Evolutionary conservation across 208 protist genomes (phyloP).

Genomic region (Trypanosoma cruzi): DNA sequence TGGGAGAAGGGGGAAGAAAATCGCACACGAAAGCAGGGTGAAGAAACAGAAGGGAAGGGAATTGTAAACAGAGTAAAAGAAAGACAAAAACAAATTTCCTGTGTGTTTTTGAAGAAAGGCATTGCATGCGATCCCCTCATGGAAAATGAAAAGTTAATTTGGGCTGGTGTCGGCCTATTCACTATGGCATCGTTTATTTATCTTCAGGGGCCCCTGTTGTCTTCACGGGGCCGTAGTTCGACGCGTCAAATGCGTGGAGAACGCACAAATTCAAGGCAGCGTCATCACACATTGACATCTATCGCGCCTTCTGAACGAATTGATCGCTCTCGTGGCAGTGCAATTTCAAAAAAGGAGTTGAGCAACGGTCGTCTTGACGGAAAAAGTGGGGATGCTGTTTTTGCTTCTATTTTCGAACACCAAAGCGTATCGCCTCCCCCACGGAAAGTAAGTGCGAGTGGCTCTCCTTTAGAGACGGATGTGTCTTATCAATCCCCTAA

Average conservation of each 20-base stretch:
- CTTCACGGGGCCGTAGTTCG: background rate
- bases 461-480: background rate
- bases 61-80: background rate
- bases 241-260: conserved; percentile 13
- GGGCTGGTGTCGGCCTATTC: conserved; percentile 34
- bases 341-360: background rate
- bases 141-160: conserved; percentile 56
- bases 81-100: background rate
- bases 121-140: conserved; percentile 20
- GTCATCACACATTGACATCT: background rate
- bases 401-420: too few species aligned
- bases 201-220: conserved; percentile 43
- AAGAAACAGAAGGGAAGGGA: background rate
- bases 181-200: conserved; percentile 41
- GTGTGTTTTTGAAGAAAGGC: background rate
- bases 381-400: background rate
- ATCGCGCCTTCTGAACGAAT: background rate
- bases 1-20: background rate
- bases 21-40: background rate
- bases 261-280: conserved; percentile 6
- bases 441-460: background rate
- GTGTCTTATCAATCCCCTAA: background rate
- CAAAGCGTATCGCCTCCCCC: background rate
- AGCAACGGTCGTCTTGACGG: background rate
- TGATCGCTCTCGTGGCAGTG: conserved; percentile 8